These are phyloP conservation scores for Alternaria alternata DNA, from an alignment of 2,329 filamentous ascomycete species.

Conservation along the genomic window DNA sequence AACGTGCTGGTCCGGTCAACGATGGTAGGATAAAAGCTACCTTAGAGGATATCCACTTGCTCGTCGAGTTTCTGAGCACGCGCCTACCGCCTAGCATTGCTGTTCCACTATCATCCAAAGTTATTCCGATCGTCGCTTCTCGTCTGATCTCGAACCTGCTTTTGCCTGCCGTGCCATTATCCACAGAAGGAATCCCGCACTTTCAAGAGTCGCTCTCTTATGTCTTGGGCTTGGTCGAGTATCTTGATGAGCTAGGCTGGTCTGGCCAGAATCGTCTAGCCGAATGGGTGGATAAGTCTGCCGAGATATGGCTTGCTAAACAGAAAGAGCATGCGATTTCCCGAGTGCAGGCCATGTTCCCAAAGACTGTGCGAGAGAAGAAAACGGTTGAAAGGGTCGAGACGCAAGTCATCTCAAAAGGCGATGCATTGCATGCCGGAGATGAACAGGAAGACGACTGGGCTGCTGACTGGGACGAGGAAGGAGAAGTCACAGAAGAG, in stretches of 20 bases:
- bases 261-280: conserved; percentile 68
- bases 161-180: conserved; percentile 76
- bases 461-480: conserved; percentile 81
- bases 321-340: conserved; percentile 82
- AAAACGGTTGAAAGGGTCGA: conserved; percentile 84
- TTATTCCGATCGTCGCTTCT: conserved; percentile 74
- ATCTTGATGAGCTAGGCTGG: conserved; percentile 70
- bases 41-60: conserved; percentile 43
- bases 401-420: conserved; percentile 77
- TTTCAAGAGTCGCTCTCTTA: conserved; percentile 76
- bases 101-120: conserved; percentile 68
- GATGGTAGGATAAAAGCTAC: conserved; percentile 41
- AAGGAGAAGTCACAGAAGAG: conserved; percentile 42
- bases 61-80: conserved; percentile 61
- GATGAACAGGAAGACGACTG: conserved; percentile 68
- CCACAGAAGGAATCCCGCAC: conserved; percentile 71
- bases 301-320: conserved; percentile 84
- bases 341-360: conserved; percentile 73
- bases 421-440: conserved; percentile 70
- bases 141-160: conserved; percentile 79
- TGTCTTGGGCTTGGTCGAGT: conserved; percentile 69
- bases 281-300: conserved; percentile 82
- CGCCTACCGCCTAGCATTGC: conserved; percentile 60
- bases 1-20: conserved; percentile 33
- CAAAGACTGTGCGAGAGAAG: conserved; percentile 70